Conservation (phyloP, 106 monocot species). For the Apostasia shenzhenica region DNA sequence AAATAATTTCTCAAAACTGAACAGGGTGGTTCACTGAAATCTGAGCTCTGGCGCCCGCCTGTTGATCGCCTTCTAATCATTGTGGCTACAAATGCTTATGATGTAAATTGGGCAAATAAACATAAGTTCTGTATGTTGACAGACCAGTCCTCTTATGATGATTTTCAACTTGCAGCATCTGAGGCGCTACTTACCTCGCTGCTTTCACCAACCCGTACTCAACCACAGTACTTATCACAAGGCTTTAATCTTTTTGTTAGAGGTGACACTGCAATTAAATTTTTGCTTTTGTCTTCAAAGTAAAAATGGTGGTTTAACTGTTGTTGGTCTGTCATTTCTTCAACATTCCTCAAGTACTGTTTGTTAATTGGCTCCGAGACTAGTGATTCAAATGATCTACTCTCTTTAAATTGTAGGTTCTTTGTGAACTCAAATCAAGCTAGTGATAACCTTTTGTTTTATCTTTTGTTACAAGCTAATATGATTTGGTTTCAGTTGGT, state of each 20-base stretch:
- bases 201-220: slow-evolving; percentile 48
- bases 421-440: too few species aligned
- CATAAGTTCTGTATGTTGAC: slow-evolving; percentile 3
- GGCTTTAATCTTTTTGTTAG: slow-evolving; percentile 69
- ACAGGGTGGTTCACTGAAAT: slow-evolving; percentile 78
- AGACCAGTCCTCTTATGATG: slow-evolving; percentile 26
- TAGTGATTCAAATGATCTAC: too few species aligned
- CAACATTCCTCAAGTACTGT: too few species aligned
- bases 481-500: too few species aligned
- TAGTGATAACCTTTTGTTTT: too few species aligned
- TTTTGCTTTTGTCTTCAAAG: too few species aligned
- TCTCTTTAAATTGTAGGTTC: too few species aligned
- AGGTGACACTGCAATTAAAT: slow-evolving; percentile 33
- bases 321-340: too few species aligned
- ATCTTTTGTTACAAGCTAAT: too few species aligned
- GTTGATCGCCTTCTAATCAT: slow-evolving; percentile 59
- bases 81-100: slow-evolving; percentile 53
- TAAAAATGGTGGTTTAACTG: too few species aligned
- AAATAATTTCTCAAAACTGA: neutral
- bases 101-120: slow-evolving; percentile 26
- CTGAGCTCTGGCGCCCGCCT: slow-evolving; percentile 54
- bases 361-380: too few species aligned
- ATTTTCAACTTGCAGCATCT: slow-evolving; percentile 66
- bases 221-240: slow-evolving; percentile 66
- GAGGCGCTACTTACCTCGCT: slow-evolving; percentile 69